Evolutionary conservation across 305 asterid genomes (phyloP), one percentile per base, ranked within the genome.

Genomic region (Rubia balearica): DNA sequence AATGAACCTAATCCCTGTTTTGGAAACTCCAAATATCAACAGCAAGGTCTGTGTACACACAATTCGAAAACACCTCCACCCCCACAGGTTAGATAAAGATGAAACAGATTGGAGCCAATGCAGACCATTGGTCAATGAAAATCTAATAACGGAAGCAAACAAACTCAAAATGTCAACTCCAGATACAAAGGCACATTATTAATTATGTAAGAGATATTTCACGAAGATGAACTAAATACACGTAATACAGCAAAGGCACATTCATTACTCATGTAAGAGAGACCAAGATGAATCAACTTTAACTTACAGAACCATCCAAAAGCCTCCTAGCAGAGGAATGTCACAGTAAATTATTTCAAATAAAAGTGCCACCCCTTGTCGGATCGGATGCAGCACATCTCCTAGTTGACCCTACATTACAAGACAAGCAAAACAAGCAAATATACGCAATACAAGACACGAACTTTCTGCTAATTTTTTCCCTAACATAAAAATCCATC

Each of bases 341-440:
- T 85, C 90, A 70, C 98, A 97, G 95, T 96, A 94, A 65, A 89
- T 65, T 63, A 91, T 82, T 70, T 97, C 98, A 69, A 86, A 94
- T 17, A 87, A 38, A 66, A 94, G 86, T 74, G 84, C 96, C 70
- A 91, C 75, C 72, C 81, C 96, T 82, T 94, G 98, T 80, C 98
- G 84, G 74, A 86, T 87, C 98, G 97, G 91, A 81, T 94, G 97
- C 68, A 94, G 78, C 53, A 85, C 93, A 71, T 94, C 98, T 40
- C 96, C 97, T 27, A 94, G 83, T 81, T 89, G 96, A 83, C 91
- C 98, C 98, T 94, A 91, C 62, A 70, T 67, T 63, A 75, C 65
- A 80, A 70, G 51, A 51, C 74, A 57, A 76, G 74, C 30, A 53
- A 73, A 68, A 72, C 74, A 24, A 71, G 7, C 21, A 24, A 11